Base-by-base conservation (phyloP, 306 rosid species). In the Trifolium pratense region DNA sequence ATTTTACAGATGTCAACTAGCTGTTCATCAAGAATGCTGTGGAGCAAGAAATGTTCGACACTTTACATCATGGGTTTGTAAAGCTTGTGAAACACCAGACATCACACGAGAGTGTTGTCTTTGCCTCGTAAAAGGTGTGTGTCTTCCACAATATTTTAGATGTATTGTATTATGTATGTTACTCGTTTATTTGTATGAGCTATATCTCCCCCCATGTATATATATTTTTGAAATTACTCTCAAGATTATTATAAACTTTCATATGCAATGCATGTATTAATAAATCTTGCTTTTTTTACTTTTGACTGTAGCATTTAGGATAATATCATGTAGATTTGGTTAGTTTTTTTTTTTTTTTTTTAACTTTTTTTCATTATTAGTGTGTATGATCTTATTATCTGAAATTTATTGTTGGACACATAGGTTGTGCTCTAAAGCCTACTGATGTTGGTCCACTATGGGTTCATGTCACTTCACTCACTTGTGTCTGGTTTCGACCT, bases 401-500 rank as follows among this genome's bases (percentile, higher is more conserved):
- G 43, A 80, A 43, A 26, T 39, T 18, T 70, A 63, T 72, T 76
- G 52, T 80, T 43, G 52, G 60, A 60, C 40, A 60, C 60, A 45
- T 80, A 92, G 97, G 97, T 46, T 96, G 97, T 75, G 97, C 97
- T 71, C 69, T 92, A 70, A 92, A 92, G 86, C 97, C 97, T 40
- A 90, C 97, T 11, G 92, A 92, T 83, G 83, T 88, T 39, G 88
- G 84, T 70, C 77, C 88, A 45, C 79, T 92, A 79, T 90, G 97
- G 97, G 96, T 92, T 76, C 96, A 90, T 78, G 89, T 92, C 56
- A 92, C n/a, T n/a, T n/a, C n/a, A n/a, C n/a, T n/a, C n/a, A n/a
- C 97, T 6, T 92, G 97, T 76, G 97, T 96, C 76, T 92, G 97
- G 97, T 90, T 90, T 77, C 84, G 89, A 53, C 97, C 97, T 16